Percentiles rank a stretch among this genome's conserved stretches.
These are phyloP conservation scores for Blastobotrys illinoisensis DNA, from an alignment of 1,139 yeast species.

Conservation along the genomic window DNA sequence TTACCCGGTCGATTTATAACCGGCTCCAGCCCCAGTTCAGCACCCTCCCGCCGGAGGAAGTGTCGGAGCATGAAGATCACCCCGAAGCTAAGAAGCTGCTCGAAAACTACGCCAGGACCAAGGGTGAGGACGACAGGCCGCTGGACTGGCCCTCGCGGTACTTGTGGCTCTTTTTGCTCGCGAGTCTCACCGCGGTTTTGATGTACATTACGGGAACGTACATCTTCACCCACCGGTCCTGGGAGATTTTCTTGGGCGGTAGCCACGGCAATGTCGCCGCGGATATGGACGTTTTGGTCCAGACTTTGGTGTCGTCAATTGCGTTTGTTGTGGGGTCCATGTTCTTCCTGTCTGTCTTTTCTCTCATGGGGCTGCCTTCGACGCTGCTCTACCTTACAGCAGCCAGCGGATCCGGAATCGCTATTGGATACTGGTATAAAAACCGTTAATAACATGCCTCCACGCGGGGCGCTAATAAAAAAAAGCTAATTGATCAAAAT, in stretches of 20 bases:
- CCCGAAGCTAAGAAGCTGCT: not conserved
- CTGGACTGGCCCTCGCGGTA: not conserved
- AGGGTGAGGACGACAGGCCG: not conserved
- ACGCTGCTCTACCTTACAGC: not conserved
- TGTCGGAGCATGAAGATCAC: not conserved
- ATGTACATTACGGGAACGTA: not conserved
- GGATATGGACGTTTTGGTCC: conserved; percentile 4
- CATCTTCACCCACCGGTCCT: not conserved
- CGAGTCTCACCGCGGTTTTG: not conserved
- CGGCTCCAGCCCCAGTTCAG: conserved; percentile 2
- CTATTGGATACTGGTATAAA: not conserved
- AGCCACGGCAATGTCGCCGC: not conserved
- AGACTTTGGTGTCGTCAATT: conserved; percentile 4
- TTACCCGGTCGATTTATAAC: conserved; percentile 17
- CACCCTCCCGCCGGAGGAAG: not conserved
- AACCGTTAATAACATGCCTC: not conserved
- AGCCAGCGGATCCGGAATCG: too few species aligned
- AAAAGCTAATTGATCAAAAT: not conserved
- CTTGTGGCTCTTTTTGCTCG: not conserved
- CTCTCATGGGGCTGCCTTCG: not conserved
- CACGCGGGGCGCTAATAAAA: too few species aligned
- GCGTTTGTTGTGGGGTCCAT: conserved; percentile 7
- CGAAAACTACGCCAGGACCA: not conserved
- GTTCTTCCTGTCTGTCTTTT: conserved; percentile 2
- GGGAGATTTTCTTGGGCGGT: not conserved